A percentile compares a stretch with the other conserved stretches of the same genome.
Evolutionary conservation across 2,329 filamentous ascomycete species (phyloP).

Genomic region (Cercospora zeae-maydis): DNA sequence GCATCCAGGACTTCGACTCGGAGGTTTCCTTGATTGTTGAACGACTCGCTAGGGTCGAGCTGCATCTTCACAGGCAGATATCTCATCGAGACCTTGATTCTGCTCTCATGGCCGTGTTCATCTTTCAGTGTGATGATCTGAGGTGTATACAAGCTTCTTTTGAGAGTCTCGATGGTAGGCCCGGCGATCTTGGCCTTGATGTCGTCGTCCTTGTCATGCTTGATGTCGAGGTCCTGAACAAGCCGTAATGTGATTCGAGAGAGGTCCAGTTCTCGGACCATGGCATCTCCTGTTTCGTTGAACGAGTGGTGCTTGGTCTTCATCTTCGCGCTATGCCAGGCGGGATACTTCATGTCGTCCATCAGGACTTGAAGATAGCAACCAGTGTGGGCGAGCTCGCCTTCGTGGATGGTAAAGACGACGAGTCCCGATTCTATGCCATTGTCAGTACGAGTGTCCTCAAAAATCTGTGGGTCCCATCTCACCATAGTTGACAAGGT

Average conservation of each 20-base stretch:
- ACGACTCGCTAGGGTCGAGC: constrained; percentile 90
- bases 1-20: constrained; percentile 91
- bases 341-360: constrained; percentile 90
- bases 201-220: constrained; percentile 66
- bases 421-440: constrained; percentile 76
- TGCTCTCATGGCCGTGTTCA: constrained; percentile 70
- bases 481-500: constrained; percentile 73
- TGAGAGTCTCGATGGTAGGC: constrained; percentile 80
- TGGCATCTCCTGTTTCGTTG: constrained; percentile 89
- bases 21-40: constrained; percentile 97
- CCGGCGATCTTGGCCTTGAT: constrained; percentile 79
- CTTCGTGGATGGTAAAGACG: constrained; percentile 91
- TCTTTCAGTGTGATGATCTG: constrained; percentile 77
- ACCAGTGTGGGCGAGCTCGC: constrained; percentile 71
- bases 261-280: constrained; percentile 95
- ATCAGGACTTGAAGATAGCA: constrained; percentile 83
- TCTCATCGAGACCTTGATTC: constrained; percentile 85
- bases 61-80: constrained; percentile 93
- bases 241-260: constrained; percentile 87
- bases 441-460: constrained; percentile 35
- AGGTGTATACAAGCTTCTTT: constrained; percentile 79
- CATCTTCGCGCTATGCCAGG: constrained; percentile 76
- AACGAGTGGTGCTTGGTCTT: constrained; percentile 67
- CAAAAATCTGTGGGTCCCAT: neutral
- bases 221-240: constrained; percentile 72